Base-by-base conservation (phyloP, 306 rosid species). In the Albizia julibrissin region DNA sequence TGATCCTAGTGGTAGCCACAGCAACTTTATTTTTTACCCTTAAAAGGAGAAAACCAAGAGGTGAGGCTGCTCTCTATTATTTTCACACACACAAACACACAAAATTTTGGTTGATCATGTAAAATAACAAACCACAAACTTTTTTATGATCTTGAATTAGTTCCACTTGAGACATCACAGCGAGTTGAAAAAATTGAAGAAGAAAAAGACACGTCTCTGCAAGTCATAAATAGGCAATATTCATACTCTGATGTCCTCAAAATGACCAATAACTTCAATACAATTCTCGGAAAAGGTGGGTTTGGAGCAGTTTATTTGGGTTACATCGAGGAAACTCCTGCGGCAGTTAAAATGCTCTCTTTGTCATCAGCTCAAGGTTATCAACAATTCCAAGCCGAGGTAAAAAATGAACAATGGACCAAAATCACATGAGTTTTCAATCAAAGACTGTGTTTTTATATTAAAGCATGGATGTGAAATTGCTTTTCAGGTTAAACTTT, bases 31-130 rank as follows among this genome's bases (percentile, higher is more conserved):
- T 85, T 3, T 82, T 75, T 64, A 52, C 27, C 52, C 49, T 62
- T 49, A 85, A 79, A 62, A 76, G 40, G 68, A 84, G 74, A 65
- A 88, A 80, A 79, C 44, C n/a, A 15, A 73, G 78, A 72, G 74
- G 80, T 81, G 56, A 62, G 14, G n/a, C 40, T 27, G 11, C 67
- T 24, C 18, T 24, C 10, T 59, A 11, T 59, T 3, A 56, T 21
- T 56, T 21, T 56, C 11, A 21, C 27, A 56, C 2, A 52, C 3
- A 19, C 13, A 56, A 2, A 54, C 26, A 54, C 3, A 47, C 15
- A 59, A 5, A 59, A 14, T 40, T 26, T 39, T 59, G n/a, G 31
- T 56, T 75, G 50, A 46, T 61, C 13, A 59, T 42, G 9, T 61
- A 39, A 19, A 16, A 76, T 37, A 43, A 16, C 76, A 2, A 72